A percentile compares a stretch with the other conserved stretches of the same genome.
Evolutionary conservation across 805 yeast genomes (phyloP).

Genomic region (Candida dajiaensis): DNA sequence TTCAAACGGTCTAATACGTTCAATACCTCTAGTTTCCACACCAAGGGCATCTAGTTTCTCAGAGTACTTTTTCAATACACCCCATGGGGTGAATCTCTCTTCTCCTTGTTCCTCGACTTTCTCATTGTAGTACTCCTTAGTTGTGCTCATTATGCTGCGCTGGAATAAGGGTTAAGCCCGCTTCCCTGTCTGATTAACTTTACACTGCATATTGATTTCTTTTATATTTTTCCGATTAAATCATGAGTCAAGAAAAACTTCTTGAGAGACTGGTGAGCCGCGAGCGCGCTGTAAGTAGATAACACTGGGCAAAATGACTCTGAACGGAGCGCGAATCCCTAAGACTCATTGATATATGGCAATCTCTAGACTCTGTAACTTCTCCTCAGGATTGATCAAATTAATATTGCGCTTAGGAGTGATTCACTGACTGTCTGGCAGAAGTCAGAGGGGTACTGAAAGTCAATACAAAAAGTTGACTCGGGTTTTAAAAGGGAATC

Average conservation of each 20-base stretch:
- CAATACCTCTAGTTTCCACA: slow-evolving; percentile 77
- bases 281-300: background rate
- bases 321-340: background rate
- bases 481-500: no score
- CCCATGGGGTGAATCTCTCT: slow-evolving; percentile 18
- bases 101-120: slow-evolving; percentile 1
- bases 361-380: no score
- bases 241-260: background rate
- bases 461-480: no score
- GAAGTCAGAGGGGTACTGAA: no score
- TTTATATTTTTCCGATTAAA: background rate
- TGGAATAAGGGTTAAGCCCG: no score
- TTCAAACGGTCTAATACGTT: slow-evolving; percentile 63
- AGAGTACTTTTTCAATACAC: slow-evolving; percentile 29
- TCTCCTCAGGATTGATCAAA: no score
- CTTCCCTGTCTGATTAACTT: no score
- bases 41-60: slow-evolving; percentile 47
- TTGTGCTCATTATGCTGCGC: background rate
- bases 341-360: background rate
- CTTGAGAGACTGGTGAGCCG: no score
- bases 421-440: no score
- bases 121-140: slow-evolving; percentile 4
- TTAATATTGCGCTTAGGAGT: background rate
- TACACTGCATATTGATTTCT: background rate
- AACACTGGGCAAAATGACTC: background rate